Conservation (phyloP, 805 yeast genomes). For the Yamadazyma paraphyllophila region DNA sequence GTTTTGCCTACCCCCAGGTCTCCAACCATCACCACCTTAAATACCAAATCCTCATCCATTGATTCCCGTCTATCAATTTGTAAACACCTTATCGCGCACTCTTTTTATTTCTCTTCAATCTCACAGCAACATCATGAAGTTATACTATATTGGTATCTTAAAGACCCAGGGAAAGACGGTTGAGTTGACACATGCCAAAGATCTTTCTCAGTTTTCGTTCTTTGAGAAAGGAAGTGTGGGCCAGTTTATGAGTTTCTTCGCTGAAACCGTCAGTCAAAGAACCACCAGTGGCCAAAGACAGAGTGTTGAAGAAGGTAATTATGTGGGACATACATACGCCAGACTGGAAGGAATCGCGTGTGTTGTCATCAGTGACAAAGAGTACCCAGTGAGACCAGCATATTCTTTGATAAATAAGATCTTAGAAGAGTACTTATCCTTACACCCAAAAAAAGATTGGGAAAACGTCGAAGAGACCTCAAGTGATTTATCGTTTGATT, state of each 20-base stretch:
- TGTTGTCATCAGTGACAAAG: constrained; percentile 88
- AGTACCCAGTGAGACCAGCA: constrained; percentile 96
- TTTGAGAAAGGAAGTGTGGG: constrained; percentile 81
- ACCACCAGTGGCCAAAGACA: constrained; percentile 90
- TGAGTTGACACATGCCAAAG: constrained; percentile 78
- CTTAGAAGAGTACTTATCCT: constrained; percentile 83
- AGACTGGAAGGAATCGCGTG: constrained; percentile 90
- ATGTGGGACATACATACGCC: constrained; percentile 88
- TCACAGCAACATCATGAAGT: constrained; percentile 57
- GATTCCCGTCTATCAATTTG: not conserved
- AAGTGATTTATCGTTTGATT: constrained; percentile 49
- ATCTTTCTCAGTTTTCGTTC: constrained; percentile 81
- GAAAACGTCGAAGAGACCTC: constrained; percentile 42
- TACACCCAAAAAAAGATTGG: constrained; percentile 80
- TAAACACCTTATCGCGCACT: not conserved
- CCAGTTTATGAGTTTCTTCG: constrained; percentile 93
- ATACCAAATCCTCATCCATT: constrained; percentile 8
- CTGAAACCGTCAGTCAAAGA: constrained; percentile 86
- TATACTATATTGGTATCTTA: constrained; percentile 85
- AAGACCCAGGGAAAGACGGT: constrained; percentile 61
- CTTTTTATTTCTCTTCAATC: no score
- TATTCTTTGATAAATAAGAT: constrained; percentile 88
- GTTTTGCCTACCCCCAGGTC: constrained; percentile 63
- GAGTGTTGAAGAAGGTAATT: constrained; percentile 86
- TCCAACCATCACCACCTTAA: constrained; percentile 55